phyloP scores from a whole-genome alignment of 192 early-diverging fungal genomes.

The Coemansia reversa region DNA sequence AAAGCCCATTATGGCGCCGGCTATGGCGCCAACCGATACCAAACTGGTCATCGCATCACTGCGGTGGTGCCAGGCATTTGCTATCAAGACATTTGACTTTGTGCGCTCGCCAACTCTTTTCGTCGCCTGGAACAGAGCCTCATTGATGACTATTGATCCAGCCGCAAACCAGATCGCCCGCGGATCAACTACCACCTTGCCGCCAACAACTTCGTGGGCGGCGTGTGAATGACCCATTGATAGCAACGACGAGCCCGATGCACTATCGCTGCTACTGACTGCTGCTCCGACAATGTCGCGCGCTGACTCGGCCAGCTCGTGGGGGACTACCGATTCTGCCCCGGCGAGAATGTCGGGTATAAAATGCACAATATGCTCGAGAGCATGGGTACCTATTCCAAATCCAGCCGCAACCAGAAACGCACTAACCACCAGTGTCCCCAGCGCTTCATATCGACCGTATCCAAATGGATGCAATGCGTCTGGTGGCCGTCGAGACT shows the following conservation, averaged over 20 bases:
- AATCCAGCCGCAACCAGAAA: constrained; percentile 66
- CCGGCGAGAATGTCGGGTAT: constrained; percentile 23
- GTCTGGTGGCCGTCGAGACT: constrained; percentile 65
- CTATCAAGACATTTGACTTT: constrained; percentile 70
- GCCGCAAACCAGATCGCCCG: constrained; percentile 72
- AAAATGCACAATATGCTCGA: constrained; percentile 54
- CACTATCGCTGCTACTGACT: constrained; percentile 6
- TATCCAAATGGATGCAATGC: constrained; percentile 68
- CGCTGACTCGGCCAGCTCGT: constrained; percentile 16
- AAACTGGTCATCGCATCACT: constrained; percentile 71
- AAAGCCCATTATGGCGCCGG: constrained; percentile 68
- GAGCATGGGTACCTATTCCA: constrained; percentile 67
- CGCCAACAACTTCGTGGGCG: constrained; percentile 28
- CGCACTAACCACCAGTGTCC: constrained; percentile 63
- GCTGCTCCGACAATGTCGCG: constrained; percentile 10
- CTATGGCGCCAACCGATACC: constrained; percentile 73
- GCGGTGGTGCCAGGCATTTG: constrained; percentile 89
- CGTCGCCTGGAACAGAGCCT: constrained; percentile 71
- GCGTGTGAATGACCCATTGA: constrained; percentile 32
- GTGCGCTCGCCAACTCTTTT: constrained; percentile 63
- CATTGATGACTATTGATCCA: constrained; percentile 70
- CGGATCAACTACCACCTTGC: constrained; percentile 53
- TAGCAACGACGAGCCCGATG: constrained; percentile 19
- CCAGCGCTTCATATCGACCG: constrained; percentile 65
- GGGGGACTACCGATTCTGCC: neutral